These are phyloP conservation scores for Cantharellus anzutake DNA, from an alignment of 768 basidiomycete species.

Conservation along the genomic window DNA sequence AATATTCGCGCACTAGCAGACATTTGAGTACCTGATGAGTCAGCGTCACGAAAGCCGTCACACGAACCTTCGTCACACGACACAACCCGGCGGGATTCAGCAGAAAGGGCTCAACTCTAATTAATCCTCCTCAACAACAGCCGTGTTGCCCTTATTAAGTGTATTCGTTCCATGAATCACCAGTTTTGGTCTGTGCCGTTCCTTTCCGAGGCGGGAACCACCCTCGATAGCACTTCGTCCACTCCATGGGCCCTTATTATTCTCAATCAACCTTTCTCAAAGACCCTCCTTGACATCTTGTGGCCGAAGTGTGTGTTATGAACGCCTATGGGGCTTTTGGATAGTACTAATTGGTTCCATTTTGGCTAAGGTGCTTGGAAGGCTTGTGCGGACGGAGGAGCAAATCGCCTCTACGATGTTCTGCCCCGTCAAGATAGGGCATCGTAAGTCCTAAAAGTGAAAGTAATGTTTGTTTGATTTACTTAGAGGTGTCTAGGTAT, in stretches of 20 bases:
- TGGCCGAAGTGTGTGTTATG: slow-evolving; percentile 23
- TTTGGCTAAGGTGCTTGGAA: slow-evolving; percentile 21
- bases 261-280: slow-evolving; percentile 74
- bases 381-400: slow-evolving; percentile 76
- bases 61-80: too few relatives aligned
- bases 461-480: too few relatives aligned
- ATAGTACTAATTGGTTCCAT: slow-evolving; percentile 21
- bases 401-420: slow-evolving; percentile 60
- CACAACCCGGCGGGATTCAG: too few relatives aligned
- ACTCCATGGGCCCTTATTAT: slow-evolving; percentile 44
- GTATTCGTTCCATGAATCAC: background rate
- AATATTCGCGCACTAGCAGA: slow-evolving; percentile 6
- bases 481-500: slow-evolving; percentile 36
- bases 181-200: background rate
- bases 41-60: too few relatives aligned
- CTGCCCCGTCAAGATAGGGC: slow-evolving; percentile 6
- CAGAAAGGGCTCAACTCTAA: too few relatives aligned
- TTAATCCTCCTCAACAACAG: too few relatives aligned
- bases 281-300: slow-evolving; percentile 36
- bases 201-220: background rate
- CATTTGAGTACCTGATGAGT: too few relatives aligned
- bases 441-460: background rate
- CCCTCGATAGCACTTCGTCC: background rate
- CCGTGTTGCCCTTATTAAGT: too few relatives aligned
- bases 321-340: slow-evolving; percentile 3